phyloP scores from a whole-genome alignment of 2,329 filamentous ascomycete species.

The Ophiostoma tasmaniense region DNA sequence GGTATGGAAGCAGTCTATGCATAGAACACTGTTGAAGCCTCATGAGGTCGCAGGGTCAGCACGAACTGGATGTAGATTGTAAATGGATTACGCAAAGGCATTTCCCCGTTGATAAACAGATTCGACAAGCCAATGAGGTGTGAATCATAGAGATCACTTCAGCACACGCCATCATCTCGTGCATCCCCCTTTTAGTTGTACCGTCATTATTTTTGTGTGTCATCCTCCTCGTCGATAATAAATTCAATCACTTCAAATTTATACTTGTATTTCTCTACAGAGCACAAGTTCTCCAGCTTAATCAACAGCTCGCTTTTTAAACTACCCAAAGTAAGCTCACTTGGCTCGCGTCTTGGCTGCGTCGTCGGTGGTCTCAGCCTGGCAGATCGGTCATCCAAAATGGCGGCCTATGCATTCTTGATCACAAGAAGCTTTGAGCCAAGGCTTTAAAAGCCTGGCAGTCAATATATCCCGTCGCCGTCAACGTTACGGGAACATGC shows the following conservation, averaged over 20 bases:
- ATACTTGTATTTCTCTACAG: no score
- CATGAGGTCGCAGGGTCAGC: not conserved
- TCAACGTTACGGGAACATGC: not conserved
- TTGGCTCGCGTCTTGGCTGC: constrained; percentile 6
- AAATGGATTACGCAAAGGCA: not conserved
- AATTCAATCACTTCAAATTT: no score
- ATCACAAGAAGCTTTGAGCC: not conserved
- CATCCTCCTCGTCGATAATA: not conserved
- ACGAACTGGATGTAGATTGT: not conserved
- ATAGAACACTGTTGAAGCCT: not conserved
- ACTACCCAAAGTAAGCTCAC: not conserved
- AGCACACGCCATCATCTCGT: not conserved
- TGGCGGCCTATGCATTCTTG: not conserved
- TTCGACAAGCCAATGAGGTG: not conserved
- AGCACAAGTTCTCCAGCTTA: no score
- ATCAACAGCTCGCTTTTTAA: not conserved
- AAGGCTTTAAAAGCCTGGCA: not conserved
- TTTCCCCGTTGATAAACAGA: not conserved
- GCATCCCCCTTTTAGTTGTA: not conserved
- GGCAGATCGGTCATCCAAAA: constrained; percentile 2
- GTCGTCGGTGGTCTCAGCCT: constrained; percentile 7
- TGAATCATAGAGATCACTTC: not conserved
- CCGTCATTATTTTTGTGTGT: not conserved
- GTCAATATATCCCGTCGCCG: not conserved
- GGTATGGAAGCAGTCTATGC: not conserved